A percentile compares a stretch with the other conserved stretches of the same genome.
phyloP scores from a whole-genome alignment of 2,329 filamentous ascomycete genomes.

The Exserohilum turcica region DNA sequence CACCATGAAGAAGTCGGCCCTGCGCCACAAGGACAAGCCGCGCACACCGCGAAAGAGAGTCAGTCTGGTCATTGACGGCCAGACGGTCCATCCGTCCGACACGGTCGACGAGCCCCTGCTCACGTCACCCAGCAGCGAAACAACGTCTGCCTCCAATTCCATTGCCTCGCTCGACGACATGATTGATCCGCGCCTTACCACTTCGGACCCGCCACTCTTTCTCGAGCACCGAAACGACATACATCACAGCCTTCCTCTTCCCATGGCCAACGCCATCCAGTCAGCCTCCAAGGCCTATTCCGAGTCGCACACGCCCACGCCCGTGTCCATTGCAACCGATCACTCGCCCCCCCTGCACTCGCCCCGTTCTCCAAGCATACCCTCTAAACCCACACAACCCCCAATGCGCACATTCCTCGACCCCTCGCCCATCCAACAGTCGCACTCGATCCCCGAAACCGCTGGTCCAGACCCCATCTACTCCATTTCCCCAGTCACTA shows the following conservation, averaged over 20 bases:
- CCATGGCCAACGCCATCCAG: slow-evolving; percentile 25
- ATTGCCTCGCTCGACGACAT: slow-evolving; percentile 39
- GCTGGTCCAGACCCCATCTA: slow-evolving; percentile 31
- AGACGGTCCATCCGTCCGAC: slow-evolving; percentile 47
- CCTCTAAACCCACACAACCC: slow-evolving; percentile 27
- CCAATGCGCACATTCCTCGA: slow-evolving; percentile 34
- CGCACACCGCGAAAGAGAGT: slow-evolving; percentile 42
- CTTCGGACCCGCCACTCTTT: slow-evolving; percentile 16
- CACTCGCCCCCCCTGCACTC: slow-evolving; percentile 24
- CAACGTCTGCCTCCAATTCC: slow-evolving; percentile 37
- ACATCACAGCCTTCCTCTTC: slow-evolving; percentile 40
- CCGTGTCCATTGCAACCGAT: slow-evolving; percentile 12
- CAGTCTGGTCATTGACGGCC: slow-evolving; percentile 46
- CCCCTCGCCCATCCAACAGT: slow-evolving; percentile 24
- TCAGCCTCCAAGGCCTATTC: slow-evolving; percentile 29
- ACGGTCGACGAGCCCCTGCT: slow-evolving; percentile 34
- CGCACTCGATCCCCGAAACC: slow-evolving; percentile 22
- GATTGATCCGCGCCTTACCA: slow-evolving; percentile 41
- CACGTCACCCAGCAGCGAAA: slow-evolving; percentile 38
- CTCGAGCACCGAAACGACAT: slow-evolving; percentile 33
- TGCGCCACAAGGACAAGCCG: slow-evolving; percentile 33
- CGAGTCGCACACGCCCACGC: slow-evolving; percentile 18
- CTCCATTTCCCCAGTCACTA: slow-evolving; percentile 5
- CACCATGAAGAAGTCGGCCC: slow-evolving; percentile 41
- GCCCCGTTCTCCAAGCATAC: slow-evolving; percentile 17